A percentile compares a stretch with the other conserved stretches of the same genome.
Evolutionary conservation across 2,329 filamentous ascomycete genomes (phyloP).

Genomic region (Colletotrichum eleusines): DNA sequence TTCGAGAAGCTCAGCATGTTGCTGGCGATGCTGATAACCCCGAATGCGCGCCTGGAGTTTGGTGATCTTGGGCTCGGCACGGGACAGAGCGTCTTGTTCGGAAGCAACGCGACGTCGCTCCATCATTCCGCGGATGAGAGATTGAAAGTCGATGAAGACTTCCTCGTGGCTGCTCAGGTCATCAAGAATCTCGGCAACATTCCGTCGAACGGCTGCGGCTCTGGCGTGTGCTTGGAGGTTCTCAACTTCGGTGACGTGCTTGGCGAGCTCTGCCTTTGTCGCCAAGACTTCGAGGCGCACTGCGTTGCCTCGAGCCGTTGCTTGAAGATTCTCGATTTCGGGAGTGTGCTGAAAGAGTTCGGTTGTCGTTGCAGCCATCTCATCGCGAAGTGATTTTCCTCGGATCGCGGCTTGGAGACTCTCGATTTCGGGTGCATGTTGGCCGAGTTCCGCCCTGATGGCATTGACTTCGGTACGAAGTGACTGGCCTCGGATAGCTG

Average conservation of each 20-base stretch:
- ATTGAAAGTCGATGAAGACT: conserved; percentile 66
- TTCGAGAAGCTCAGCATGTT: conserved; percentile 73
- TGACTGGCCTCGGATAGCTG: conserved; percentile 61
- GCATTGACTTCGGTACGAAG: conserved; percentile 59
- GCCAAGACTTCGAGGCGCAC: conserved; percentile 58
- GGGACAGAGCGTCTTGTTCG: conserved; percentile 67
- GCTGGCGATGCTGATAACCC: conserved; percentile 73
- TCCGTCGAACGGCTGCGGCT: conserved; percentile 65
- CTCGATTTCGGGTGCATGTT: conserved; percentile 57
- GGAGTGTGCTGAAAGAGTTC: conserved; percentile 61
- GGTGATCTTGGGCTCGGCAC: conserved; percentile 67
- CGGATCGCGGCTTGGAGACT: conserved; percentile 65
- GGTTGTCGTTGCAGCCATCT: conserved; percentile 57
- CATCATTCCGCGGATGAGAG: conserved; percentile 71
- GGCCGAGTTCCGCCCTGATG: conserved; percentile 62
- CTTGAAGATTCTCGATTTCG: conserved; percentile 52
- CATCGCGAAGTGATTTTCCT: conserved; percentile 61
- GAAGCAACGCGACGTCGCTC: conserved; percentile 62
- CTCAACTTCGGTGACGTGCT: conserved; percentile 58
- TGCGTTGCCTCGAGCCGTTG: conserved; percentile 60
- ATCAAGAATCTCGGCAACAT: conserved; percentile 62
- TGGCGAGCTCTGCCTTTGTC: conserved; percentile 61
- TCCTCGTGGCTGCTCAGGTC: conserved; percentile 60
- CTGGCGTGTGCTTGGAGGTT: conserved; percentile 65
- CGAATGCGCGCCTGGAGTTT: conserved; percentile 76